Conservation (phyloP, 2,329 filamentous ascomycete species). For the Zasmidium citrigriseum region DNA sequence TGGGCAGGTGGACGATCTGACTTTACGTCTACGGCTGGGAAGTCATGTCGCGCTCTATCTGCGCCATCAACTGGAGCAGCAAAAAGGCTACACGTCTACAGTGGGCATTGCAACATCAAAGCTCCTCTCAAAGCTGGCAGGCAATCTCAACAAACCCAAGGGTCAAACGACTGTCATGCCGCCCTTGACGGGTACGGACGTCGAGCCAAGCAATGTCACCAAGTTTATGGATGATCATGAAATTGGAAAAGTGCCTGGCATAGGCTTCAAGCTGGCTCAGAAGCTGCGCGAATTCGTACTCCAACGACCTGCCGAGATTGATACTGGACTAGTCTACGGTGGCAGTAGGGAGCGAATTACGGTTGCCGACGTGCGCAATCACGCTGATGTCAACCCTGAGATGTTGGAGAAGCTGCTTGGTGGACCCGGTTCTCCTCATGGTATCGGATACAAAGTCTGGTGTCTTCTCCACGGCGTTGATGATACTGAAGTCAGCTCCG, state of each 20-base stretch:
- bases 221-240: constrained; percentile 74
- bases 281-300: constrained; percentile 65
- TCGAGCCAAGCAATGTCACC: constrained; percentile 53
- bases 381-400: constrained; percentile 63
- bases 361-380: constrained; percentile 65
- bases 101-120: constrained; percentile 89
- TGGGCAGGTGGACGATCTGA: constrained; percentile 21
- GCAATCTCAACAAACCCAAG: constrained; percentile 80
- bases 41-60: constrained; percentile 80
- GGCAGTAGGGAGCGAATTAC: constrained; percentile 59
- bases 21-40: constrained; percentile 68
- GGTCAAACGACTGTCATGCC: constrained; percentile 82
- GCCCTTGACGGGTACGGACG: constrained; percentile 38
- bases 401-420: constrained; percentile 68
- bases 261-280: constrained; percentile 77
- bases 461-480: constrained; percentile 79
- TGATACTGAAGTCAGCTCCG: constrained; percentile 69
- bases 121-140: constrained; percentile 79
- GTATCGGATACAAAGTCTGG: constrained; percentile 75
- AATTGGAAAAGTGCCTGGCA: constrained; percentile 79
- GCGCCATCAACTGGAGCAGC: constrained; percentile 69
- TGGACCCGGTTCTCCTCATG: constrained; percentile 69
- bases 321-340: constrained; percentile 50
- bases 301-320: constrained; percentile 45
- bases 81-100: constrained; percentile 82